Evolutionary conservation across 2,329 filamentous ascomycete genomes (phyloP).

Genomic region (Akanthomyces dipterigenus): DNA sequence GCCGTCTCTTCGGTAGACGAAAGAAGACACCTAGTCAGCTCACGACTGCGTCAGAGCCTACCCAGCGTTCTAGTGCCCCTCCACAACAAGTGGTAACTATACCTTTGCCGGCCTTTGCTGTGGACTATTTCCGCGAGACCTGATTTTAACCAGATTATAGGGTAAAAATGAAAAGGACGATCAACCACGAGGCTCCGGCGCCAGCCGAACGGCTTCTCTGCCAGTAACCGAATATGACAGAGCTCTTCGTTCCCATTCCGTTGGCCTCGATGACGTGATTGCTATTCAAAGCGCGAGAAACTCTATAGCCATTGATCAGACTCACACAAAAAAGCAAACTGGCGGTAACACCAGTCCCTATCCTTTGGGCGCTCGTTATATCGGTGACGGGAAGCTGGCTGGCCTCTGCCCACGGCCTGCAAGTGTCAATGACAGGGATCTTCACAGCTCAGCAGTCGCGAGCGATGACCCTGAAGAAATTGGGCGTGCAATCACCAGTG

Average conservation of each 20-base stretch:
- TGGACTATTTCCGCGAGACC: neutral
- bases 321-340: constrained; percentile 26
- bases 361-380: constrained; percentile 14
- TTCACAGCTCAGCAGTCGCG: constrained; percentile 23
- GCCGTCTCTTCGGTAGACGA: constrained; percentile 52
- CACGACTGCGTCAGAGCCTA: neutral
- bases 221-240: constrained; percentile 55
- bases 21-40: constrained; percentile 37
- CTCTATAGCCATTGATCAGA: constrained; percentile 42
- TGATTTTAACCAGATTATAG: neutral
- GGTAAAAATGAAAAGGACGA: neutral
- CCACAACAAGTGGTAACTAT: constrained; percentile 14
- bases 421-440: constrained; percentile 46
- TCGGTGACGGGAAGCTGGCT: constrained; percentile 35
- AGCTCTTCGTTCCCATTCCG: constrained; percentile 55
- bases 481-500: constrained; percentile 55
- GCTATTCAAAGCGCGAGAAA: constrained; percentile 48
- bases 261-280: constrained; percentile 48
- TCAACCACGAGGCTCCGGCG: neutral
- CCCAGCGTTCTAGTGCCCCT: neutral
- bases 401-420: constrained; percentile 56
- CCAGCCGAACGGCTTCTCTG: constrained; percentile 50
- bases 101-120: neutral
- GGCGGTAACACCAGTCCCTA: constrained; percentile 16
- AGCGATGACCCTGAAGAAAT: constrained; percentile 45